Evolutionary conservation across 352 stramenopile genomes (phyloP), one percentile per base, ranked within the genome.

Genomic region (Peronospora tabacina): DNA sequence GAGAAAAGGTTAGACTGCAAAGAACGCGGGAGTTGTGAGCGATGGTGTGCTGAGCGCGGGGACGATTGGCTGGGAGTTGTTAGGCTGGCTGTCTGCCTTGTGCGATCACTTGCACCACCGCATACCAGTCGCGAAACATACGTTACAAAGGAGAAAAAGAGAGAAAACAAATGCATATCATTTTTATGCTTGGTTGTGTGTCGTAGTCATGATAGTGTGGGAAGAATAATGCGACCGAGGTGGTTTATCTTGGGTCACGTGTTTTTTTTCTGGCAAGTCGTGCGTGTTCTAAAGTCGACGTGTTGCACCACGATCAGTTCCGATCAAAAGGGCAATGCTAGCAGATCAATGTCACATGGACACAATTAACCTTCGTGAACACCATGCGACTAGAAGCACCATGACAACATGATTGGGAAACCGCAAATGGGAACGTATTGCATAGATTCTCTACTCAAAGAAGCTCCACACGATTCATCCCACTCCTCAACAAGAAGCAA

Each of bases 351-450:
- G 22, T 20, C 39, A 45, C 24, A 30, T 20, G 7, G 7, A 38
- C 26, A 47, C 22, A 47, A 32, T 26, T 5, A 7, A 22, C 20
- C 2, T 26, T 5, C 22, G 7, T 26, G 7, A 5, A 26, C 22
- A 26, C 22, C 3, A 26, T n/a, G 22, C 22, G 7, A 22, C 2
- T 22, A 26, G 3, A 26, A 26, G 4, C 11, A 43, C 11, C n/a
- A 22, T 6, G 8, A 42, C 39, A 61, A 44, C 2, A 22, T 13
- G 30, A 40, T 5, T 64, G 44, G 55, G 55, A 68, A 68, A 64
- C 49, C 55, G 55, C 54, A 68, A 68, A 68, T 64, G 55, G 55
- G 50, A 64, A 61, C 45, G 55, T 58, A 45, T 63, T 61, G 55
- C 30, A 68, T 68, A 61, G 55, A 68, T 64, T 61, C 52, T 58